Percentiles rank a stretch among this genome's conserved stretches.
Conservation (phyloP, 1,139 yeast species). For the Yamadazyma atmosphaerica region DNA sequence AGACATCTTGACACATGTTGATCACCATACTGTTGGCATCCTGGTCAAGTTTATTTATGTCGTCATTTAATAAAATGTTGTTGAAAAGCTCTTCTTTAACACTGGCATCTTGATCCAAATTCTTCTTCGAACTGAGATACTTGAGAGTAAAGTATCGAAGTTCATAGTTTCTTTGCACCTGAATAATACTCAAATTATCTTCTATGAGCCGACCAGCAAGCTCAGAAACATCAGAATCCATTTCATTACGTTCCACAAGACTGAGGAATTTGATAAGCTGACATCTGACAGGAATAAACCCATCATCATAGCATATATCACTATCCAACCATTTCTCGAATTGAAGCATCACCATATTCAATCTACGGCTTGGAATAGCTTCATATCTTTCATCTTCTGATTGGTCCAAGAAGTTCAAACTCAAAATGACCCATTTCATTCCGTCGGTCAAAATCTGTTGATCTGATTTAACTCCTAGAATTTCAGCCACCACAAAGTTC, state of each 20-base stretch:
- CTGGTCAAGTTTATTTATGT: conserved; percentile 18
- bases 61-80: conserved; percentile 27
- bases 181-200: conserved; percentile 53
- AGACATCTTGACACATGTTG: conserved; percentile 31
- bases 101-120: conserved; percentile 4
- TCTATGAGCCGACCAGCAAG: conserved; percentile 41
- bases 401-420: conserved; percentile 46
- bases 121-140: conserved; percentile 29
- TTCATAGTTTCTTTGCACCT: conserved; percentile 33
- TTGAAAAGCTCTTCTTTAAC: conserved; percentile 37
- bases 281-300: conserved; percentile 51
- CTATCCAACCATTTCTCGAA: conserved; percentile 60
- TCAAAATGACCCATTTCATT: conserved; percentile 46
- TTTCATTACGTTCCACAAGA: conserved; percentile 18
- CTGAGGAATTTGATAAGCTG: conserved; percentile 51
- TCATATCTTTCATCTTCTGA: conserved; percentile 26
- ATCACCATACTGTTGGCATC: conserved; percentile 29
- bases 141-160: conserved; percentile 52
- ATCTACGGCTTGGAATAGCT: conserved; percentile 58
- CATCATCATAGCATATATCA: conserved; percentile 58
- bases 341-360: conserved; percentile 57
- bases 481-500: conserved; percentile 63
- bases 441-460: conserved; percentile 40
- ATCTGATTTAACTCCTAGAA: conserved; percentile 50
- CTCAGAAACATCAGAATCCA: conserved; percentile 14